Evolutionary conservation across 208 protist species (phyloP).

Genomic region (Wallacemonas sp.): DNA sequence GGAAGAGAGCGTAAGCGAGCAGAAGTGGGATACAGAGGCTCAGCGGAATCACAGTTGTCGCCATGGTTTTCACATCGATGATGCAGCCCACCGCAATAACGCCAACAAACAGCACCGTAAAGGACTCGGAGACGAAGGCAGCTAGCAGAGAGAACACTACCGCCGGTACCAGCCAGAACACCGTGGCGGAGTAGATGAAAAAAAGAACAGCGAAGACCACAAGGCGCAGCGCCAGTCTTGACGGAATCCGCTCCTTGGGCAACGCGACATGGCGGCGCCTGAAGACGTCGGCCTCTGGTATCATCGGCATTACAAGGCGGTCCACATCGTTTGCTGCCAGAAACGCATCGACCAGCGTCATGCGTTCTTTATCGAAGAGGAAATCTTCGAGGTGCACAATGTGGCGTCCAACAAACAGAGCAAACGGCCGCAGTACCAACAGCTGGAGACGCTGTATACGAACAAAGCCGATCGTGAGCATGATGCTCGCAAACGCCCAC

Average conservation of each 20-base stretch:
- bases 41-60: neutral
- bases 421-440: conserved; percentile 31
- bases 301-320: conserved; percentile 35
- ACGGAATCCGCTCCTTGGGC: conserved; percentile 23
- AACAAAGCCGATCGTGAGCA: conserved; percentile 23
- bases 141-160: conserved; percentile 4
- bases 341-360: conserved; percentile 31
- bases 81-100: conserved; percentile 5
- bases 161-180: conserved; percentile 5
- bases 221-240: conserved; percentile 31
- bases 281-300: conserved; percentile 28
- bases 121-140: conserved; percentile 1
- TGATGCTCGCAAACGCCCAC: conserved; percentile 14
- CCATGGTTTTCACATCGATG: neutral
- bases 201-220: conserved; percentile 55
- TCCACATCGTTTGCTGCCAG: conserved; percentile 25
- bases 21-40: neutral
- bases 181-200: conserved; percentile 19
- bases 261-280: conserved; percentile 38
- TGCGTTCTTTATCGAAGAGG: conserved; percentile 59
- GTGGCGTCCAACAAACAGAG: conserved; percentile 31
- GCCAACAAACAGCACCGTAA: conserved; percentile 4
- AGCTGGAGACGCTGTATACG: conserved; percentile 54
- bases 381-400: conserved; percentile 59
- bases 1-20: neutral